A percentile compares a stretch with the other conserved stretches of the same genome.
Evolutionary conservation across 2,329 filamentous ascomycete species (phyloP).

Genomic region (Hypoxylon sp.): DNA sequence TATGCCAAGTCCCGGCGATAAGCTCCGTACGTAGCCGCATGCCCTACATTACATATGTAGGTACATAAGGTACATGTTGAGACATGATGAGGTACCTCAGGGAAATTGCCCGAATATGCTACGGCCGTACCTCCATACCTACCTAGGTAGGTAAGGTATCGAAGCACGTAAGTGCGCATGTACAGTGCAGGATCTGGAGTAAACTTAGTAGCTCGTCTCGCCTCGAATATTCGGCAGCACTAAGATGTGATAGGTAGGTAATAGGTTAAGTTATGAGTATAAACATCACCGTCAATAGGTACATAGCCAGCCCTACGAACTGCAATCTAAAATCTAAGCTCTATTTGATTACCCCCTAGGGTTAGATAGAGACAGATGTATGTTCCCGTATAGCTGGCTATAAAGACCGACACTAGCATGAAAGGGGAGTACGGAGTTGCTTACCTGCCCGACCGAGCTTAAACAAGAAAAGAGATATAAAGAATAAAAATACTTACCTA

Average conservation of each 20-base stretch:
- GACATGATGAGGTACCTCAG: not conserved
- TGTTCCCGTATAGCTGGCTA: not conserved
- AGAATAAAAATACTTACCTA: not conserved
- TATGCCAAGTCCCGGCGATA: not conserved
- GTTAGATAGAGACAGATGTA: slow-evolving; percentile 2
- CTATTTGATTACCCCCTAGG: not conserved
- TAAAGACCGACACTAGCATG: slow-evolving; percentile 22
- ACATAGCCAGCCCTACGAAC: not conserved
- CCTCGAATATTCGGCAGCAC: not conserved
- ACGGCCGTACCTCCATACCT: not conserved
- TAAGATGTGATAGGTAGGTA: too few relatives aligned
- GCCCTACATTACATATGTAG: too few relatives aligned
- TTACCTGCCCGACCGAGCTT: slow-evolving; percentile 28
- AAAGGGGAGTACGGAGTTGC: slow-evolving; percentile 19
- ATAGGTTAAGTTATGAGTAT: not conserved
- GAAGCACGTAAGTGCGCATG: not conserved
- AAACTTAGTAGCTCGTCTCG: not conserved
- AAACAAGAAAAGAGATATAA: slow-evolving; percentile 14
- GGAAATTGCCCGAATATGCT: slow-evolving; percentile 1
- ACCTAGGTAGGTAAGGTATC: too few relatives aligned
- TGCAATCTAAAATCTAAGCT: not conserved
- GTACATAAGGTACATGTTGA: too few relatives aligned
- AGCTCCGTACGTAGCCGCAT: not conserved
- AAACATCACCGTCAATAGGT: not conserved
- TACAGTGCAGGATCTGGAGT: not conserved